These are phyloP conservation scores for Leccinum obscurum DNA, from an alignment of 768 basidiomycete species.

Conservation along the genomic window DNA sequence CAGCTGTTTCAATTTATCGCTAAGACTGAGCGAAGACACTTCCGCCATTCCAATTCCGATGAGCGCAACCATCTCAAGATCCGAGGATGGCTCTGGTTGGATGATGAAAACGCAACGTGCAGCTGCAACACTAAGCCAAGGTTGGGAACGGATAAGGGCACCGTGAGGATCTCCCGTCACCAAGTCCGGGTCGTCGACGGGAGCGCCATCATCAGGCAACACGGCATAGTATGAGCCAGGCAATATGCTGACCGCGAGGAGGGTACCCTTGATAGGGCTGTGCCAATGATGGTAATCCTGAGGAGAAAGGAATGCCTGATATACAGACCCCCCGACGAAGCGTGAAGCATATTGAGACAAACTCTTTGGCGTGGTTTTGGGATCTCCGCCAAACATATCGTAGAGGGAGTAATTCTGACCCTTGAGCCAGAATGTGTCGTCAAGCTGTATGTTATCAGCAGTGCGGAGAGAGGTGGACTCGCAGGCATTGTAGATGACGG, in stretches of 20 bases:
- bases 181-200: background rate
- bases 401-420: constrained; percentile 55
- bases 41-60: too few relatives aligned
- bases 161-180: constrained; percentile 14
- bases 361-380: background rate
- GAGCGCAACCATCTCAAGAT: constrained; percentile 12
- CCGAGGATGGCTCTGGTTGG: constrained; percentile 42
- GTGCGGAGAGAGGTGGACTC: constrained; percentile 45
- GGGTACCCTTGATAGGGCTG: constrained; percentile 41
- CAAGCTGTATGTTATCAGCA: constrained; percentile 38
- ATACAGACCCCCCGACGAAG: constrained; percentile 51
- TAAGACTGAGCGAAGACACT: too few relatives aligned
- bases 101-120: constrained; percentile 57
- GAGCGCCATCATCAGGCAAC: constrained; percentile 15
- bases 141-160: constrained; percentile 33
- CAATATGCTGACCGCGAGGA: constrained; percentile 32
- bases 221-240: constrained; percentile 18
- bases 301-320: constrained; percentile 57
- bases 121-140: constrained; percentile 46
- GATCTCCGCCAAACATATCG: constrained; percentile 44
- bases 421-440: constrained; percentile 61
- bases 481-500: constrained; percentile 49
- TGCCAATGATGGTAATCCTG: constrained; percentile 63
- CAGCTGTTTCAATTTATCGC: background rate
- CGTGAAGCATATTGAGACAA: constrained; percentile 22